Conservation (phyloP, 2,329 filamentous ascomycete species). For the Stagonosporopsis rhizophila region DNA sequence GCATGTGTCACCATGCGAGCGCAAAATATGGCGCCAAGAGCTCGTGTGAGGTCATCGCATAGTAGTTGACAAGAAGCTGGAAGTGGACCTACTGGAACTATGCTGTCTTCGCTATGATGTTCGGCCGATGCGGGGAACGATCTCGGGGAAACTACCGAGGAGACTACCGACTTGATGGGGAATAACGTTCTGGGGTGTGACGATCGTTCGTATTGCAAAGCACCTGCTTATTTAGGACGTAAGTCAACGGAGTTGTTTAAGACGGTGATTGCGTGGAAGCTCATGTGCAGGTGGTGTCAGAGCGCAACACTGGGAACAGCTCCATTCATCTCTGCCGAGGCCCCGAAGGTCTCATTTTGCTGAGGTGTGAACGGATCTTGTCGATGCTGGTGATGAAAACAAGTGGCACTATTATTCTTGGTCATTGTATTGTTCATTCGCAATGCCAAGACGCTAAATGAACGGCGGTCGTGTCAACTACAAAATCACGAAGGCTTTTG, state of each 20-base stretch:
- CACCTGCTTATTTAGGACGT: neutral
- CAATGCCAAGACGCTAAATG: neutral
- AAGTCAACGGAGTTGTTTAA: neutral
- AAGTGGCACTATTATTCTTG: neutral
- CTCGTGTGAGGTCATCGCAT: constrained; percentile 5
- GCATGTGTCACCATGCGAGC: too few species aligned
- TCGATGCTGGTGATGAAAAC: neutral
- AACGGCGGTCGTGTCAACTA: too few species aligned
- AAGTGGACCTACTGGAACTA: neutral
- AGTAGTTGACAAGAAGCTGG: neutral
- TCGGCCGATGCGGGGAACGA: constrained; percentile 5
- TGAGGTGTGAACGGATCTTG: neutral
- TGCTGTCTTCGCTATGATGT: constrained; percentile 1
- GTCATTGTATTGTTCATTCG: neutral
- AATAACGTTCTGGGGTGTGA: neutral
- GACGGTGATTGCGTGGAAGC: neutral
- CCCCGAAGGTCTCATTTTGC: neutral
- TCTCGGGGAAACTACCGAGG: constrained; percentile 15
- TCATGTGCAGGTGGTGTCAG: too few species aligned
- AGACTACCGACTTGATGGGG: constrained; percentile 3
- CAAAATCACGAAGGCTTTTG: too few species aligned
- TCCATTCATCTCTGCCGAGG: neutral
- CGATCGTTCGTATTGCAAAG: neutral
- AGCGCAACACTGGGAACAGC: too few species aligned
- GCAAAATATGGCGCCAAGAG: neutral